Percentiles rank a stretch among this genome's conserved stretches.
phyloP scores from a whole-genome alignment of 2,329 filamentous ascomycete genomes.

The Exophiala bonariae region DNA sequence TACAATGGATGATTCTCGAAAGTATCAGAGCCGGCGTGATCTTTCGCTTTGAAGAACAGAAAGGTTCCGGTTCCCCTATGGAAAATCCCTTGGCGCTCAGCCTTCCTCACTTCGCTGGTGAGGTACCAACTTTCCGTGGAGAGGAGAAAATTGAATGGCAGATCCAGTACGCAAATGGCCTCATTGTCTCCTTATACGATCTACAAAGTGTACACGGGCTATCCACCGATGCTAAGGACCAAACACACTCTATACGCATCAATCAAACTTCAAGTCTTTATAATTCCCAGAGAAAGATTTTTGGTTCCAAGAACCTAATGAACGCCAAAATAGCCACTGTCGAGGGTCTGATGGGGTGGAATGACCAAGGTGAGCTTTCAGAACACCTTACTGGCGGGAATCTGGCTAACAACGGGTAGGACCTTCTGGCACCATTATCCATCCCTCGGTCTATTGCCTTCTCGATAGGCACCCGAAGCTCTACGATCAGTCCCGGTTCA shows the following conservation, averaged over 20 bases:
- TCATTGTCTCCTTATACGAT: constrained; percentile 24
- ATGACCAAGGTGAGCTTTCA: constrained; percentile 25
- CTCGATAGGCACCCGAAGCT: constrained; percentile 33
- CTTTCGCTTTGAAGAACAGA: constrained; percentile 23
- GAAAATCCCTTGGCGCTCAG: constrained; percentile 14
- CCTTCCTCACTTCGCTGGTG: constrained; percentile 25
- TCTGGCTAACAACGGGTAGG: constrained; percentile 1
- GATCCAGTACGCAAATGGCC: constrained; percentile 19
- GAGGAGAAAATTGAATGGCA: constrained; percentile 25
- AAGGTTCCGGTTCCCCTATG: neutral
- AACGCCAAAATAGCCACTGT: neutral
- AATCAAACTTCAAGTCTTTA: constrained; percentile 13
- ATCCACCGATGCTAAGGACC: constrained; percentile 7
- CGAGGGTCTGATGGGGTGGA: constrained; percentile 21
- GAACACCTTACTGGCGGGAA: no score
- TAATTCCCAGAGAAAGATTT: constrained; percentile 20
- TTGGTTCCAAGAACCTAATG: constrained; percentile 9
- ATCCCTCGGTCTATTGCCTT: constrained; percentile 35
- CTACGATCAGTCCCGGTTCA: constrained; percentile 30
- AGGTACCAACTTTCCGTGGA: constrained; percentile 17
- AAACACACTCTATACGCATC: constrained; percentile 21
- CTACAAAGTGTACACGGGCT: constrained; percentile 19
- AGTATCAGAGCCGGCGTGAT: constrained; percentile 33
- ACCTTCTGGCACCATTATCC: constrained; percentile 33
- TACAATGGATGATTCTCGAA: constrained; percentile 46